A percentile compares a stretch with the other conserved stretches of the same genome.
Conservation (phyloP, 2,329 filamentous ascomycete species). For the Aspergillus floridensis region DNA sequence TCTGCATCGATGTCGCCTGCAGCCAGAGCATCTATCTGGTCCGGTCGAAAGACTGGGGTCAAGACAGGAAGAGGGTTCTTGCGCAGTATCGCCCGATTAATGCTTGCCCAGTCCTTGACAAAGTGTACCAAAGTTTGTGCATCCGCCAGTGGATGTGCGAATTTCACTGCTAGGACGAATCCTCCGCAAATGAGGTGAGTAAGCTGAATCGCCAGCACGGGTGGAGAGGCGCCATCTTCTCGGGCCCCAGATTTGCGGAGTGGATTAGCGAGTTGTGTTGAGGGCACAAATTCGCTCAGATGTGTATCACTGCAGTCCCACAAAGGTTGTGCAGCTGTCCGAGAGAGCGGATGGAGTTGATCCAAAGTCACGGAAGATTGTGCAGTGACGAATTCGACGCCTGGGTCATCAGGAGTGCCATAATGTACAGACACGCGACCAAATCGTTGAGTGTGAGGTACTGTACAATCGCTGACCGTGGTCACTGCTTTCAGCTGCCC, state of each 20-base stretch:
- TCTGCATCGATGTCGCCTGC: constrained; percentile 25
- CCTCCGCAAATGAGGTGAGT: constrained; percentile 44
- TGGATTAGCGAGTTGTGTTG: constrained; percentile 6
- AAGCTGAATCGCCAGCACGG: constrained; percentile 41
- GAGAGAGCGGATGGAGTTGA: constrained; percentile 26
- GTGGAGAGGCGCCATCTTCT: constrained; percentile 32
- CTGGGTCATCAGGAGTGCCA: constrained; percentile 40
- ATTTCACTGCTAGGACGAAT: constrained; percentile 42
- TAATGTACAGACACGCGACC: constrained; percentile 35
- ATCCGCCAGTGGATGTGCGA: constrained; percentile 49
- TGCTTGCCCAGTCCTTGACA: constrained; percentile 43
- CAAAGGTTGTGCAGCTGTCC: constrained; percentile 13
- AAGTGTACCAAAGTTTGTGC: constrained; percentile 46
- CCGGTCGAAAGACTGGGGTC: constrained; percentile 43
- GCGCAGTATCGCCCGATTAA: constrained; percentile 17
- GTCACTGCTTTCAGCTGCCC: constrained; percentile 36
- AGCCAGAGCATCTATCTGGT: constrained; percentile 36
- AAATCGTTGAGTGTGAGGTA: constrained; percentile 20
- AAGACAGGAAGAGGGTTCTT: not conserved
- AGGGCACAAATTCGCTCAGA: constrained; percentile 2
- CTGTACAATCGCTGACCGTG: not conserved
- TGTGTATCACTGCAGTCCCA: constrained; percentile 8
- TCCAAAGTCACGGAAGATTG: constrained; percentile 14
- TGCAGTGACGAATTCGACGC: constrained; percentile 41
- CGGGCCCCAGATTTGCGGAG: constrained; percentile 33